Evolutionary conservation across 129 eudicot genomes (phyloP).

Genomic region (Centrapalus pauciflorus): DNA sequence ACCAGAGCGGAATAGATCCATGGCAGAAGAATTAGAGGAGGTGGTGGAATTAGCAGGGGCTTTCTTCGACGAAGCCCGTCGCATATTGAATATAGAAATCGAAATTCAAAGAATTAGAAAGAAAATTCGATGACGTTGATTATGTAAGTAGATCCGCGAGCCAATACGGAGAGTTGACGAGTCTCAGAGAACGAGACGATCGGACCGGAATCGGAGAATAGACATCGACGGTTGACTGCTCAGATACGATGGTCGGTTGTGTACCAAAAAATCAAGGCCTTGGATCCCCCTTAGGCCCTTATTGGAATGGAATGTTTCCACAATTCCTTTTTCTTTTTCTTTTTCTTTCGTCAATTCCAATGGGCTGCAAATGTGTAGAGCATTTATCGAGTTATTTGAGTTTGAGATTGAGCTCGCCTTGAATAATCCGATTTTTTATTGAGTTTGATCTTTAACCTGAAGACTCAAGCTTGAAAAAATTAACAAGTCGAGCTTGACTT

Average conservation of each 20-base stretch:
- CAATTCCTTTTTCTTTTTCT: not conserved
- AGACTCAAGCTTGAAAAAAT: too few species aligned
- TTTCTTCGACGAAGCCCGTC: slow-evolving; percentile 67
- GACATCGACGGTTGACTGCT: slow-evolving; percentile 20
- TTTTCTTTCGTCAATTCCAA: not conserved
- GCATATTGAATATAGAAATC: slow-evolving; percentile 38
- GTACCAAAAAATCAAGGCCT: slow-evolving; percentile 5
- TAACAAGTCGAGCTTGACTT: too few species aligned
- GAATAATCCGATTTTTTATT: too few species aligned
- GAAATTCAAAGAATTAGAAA: slow-evolving; percentile 9
- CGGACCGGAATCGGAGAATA: slow-evolving; percentile 13
- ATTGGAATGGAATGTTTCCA: not conserved
- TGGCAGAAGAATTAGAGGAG: slow-evolving; percentile 49
- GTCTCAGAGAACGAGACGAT: slow-evolving; percentile 1
- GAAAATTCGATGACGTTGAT: not conserved
- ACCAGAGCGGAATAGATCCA: slow-evolving; percentile 74
- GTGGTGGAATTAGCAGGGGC: slow-evolving; percentile 44
- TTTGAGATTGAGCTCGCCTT: too few species aligned
- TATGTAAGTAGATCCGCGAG: not conserved
- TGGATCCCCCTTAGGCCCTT: not conserved
- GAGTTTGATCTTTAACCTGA: too few species aligned
- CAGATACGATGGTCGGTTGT: slow-evolving; percentile 21
- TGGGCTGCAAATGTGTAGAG: too few species aligned
- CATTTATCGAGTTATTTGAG: too few species aligned
- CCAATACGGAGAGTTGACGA: not conserved